phyloP scores from a whole-genome alignment of 768 basidiomycete species.

The Naganishia vaughanmartiniae region DNA sequence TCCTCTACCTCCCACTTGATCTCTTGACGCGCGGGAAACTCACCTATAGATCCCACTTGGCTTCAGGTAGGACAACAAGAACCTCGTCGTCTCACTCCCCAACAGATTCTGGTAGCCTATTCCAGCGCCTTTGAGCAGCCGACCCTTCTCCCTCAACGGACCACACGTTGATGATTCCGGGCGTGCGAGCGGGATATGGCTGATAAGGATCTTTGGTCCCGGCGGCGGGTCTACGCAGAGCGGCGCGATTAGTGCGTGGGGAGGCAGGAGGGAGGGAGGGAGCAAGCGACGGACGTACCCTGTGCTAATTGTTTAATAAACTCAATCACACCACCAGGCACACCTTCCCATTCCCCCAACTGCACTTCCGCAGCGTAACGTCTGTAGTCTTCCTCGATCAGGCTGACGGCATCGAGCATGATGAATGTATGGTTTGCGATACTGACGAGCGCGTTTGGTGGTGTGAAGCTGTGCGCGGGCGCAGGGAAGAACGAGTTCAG shows the following conservation, averaged over 20 bases:
- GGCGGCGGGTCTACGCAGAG: constrained; percentile 38
- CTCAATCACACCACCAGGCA: constrained; percentile 51
- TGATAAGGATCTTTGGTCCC: constrained; percentile 68
- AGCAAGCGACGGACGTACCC: too few species aligned
- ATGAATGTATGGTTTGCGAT: constrained; percentile 59
- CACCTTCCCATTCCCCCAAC: constrained; percentile 55
- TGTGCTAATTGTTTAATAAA: constrained; percentile 50
- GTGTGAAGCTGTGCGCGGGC: constrained; percentile 71
- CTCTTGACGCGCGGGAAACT: neutral
- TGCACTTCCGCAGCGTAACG: constrained; percentile 51
- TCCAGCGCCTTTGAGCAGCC: constrained; percentile 69
- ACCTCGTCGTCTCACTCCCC: constrained; percentile 64
- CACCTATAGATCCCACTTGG: constrained; percentile 77
- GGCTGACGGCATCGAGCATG: constrained; percentile 46
- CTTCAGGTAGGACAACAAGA: constrained; percentile 64
- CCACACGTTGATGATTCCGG: constrained; percentile 70
- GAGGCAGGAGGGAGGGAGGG: constrained; percentile 43
- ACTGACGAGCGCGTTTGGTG: constrained; percentile 60
- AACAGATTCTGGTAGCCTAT: constrained; percentile 76
- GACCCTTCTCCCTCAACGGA: constrained; percentile 68
- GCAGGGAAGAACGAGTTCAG: constrained; percentile 56
- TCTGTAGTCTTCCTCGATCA: constrained; percentile 51
- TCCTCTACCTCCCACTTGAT: too few species aligned
- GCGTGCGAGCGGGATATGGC: constrained; percentile 84
- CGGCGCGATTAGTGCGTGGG: constrained; percentile 43